Evolutionary conservation across 2,329 filamentous ascomycete genomes (phyloP).

Genomic region (Didymellaceae sp.): DNA sequence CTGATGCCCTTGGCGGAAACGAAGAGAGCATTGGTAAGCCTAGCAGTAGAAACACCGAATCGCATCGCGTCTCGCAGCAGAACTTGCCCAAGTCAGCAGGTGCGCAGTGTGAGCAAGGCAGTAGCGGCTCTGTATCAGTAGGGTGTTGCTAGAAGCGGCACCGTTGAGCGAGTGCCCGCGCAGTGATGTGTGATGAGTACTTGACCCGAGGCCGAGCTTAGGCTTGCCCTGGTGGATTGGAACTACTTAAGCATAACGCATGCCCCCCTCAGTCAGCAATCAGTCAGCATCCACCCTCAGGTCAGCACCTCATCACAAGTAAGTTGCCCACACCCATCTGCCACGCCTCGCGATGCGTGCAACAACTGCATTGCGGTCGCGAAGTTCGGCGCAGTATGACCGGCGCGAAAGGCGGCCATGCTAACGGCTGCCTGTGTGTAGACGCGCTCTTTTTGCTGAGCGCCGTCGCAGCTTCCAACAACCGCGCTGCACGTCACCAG

Average conservation of each 20-base stretch:
- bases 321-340: slow-evolving; percentile 19
- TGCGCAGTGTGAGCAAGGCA: slow-evolving; percentile 18
- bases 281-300: slow-evolving; percentile 9
- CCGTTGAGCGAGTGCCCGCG: slow-evolving; percentile 9
- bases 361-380: slow-evolving; percentile 7
- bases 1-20: slow-evolving; percentile 18
- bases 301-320: slow-evolving; percentile 23
- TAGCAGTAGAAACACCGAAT: slow-evolving; percentile 21
- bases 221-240: background rate
- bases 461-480: slow-evolving; percentile 10
- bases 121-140: slow-evolving; percentile 9
- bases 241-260: slow-evolving; percentile 7
- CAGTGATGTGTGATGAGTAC: slow-evolving; percentile 5
- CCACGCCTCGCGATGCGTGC: slow-evolving; percentile 8
- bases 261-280: slow-evolving; percentile 8
- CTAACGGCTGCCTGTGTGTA: slow-evolving; percentile 6
- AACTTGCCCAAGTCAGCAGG: slow-evolving; percentile 26
- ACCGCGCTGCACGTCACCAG: slow-evolving; percentile 14
- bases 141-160: slow-evolving; percentile 1
- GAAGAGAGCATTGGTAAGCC: slow-evolving; percentile 30
- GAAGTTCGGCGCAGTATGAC: slow-evolving; percentile 2
- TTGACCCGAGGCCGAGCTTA: slow-evolving; percentile 1
- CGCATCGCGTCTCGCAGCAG: slow-evolving; percentile 3
- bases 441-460: slow-evolving; percentile 6
- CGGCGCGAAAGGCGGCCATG: slow-evolving; percentile 6